phyloP scores from a whole-genome alignment of 352 stramenopile genomes.

The Phytophthora tentaculata region DNA sequence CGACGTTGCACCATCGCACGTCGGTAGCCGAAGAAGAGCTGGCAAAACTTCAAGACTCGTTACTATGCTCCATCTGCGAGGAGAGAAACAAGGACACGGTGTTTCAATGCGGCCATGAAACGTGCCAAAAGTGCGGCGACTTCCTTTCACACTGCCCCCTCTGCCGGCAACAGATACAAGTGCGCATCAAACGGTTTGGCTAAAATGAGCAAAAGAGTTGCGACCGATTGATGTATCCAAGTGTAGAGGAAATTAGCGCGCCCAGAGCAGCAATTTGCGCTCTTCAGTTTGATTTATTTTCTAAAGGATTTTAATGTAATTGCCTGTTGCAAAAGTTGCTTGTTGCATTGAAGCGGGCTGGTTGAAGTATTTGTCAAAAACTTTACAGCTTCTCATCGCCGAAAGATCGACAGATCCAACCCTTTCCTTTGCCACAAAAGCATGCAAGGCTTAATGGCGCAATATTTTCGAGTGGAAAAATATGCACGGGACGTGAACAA shows the following conservation, averaged over 20 bases:
- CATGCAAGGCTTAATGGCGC: slow-evolving; percentile 17
- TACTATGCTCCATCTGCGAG: slow-evolving; percentile 80
- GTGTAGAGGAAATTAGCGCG: slow-evolving; percentile 12
- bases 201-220: slow-evolving; percentile 20
- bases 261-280: slow-evolving; percentile 30
- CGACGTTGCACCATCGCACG: slow-evolving; percentile 42
- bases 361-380: slow-evolving; percentile 7
- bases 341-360: not conserved
- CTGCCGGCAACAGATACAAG: slow-evolving; percentile 75
- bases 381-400: slow-evolving; percentile 27
- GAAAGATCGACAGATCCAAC: slow-evolving; percentile 9
- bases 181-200: slow-evolving; percentile 78
- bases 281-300: slow-evolving; percentile 39
- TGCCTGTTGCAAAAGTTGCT: slow-evolving; percentile 17
- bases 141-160: slow-evolving; percentile 71
- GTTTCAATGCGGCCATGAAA: slow-evolving; percentile 88
- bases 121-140: slow-evolving; percentile 60
- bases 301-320: slow-evolving; percentile 15
- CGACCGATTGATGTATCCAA: slow-evolving; percentile 10
- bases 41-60: slow-evolving; percentile 61
- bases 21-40: slow-evolving; percentile 68
- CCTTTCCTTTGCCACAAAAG: slow-evolving; percentile 1
- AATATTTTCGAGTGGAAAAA: slow-evolving; percentile 11
- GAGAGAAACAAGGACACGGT: slow-evolving; percentile 80
- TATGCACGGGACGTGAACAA: slow-evolving; percentile 19